Percentiles rank a stretch among this genome's conserved stretches.
phyloP scores from a whole-genome alignment of 2,329 filamentous ascomycete species.

The Stagonosporopsis cucurbitacearum region DNA sequence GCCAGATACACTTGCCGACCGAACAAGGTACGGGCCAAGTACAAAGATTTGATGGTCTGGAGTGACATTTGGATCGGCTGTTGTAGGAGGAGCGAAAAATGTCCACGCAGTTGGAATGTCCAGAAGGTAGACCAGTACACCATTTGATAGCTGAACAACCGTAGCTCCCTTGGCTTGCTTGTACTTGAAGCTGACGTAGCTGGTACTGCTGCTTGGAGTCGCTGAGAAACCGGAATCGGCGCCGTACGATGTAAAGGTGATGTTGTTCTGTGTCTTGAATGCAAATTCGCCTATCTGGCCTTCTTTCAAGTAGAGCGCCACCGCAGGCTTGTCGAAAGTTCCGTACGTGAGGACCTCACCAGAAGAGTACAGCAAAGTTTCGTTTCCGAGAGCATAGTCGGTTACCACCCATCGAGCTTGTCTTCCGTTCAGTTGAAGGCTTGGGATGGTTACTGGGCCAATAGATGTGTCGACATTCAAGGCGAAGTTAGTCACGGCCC shows the following conservation, averaged over 20 bases:
- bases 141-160: conserved; percentile 58
- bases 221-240: conserved; percentile 45
- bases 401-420: conserved; percentile 63
- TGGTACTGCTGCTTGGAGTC: conserved; percentile 24
- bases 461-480: conserved; percentile 57
- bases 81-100: conserved; percentile 62
- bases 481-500: conserved; percentile 54
- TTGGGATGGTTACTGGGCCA: conserved; percentile 53
- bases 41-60: conserved; percentile 54
- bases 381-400: conserved; percentile 58
- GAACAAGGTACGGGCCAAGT: conserved; percentile 38
- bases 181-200: conserved; percentile 51
- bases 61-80: conserved; percentile 53
- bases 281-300: conserved; percentile 60
- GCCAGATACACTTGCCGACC: conserved; percentile 50
- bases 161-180: conserved; percentile 57
- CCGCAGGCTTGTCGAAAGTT: conserved; percentile 54
- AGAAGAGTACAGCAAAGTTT: conserved; percentile 59
- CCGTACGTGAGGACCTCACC: conserved; percentile 60
- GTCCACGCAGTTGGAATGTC: conserved; percentile 62
- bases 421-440: conserved; percentile 58
- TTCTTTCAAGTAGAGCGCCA: conserved; percentile 58
- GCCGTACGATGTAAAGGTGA: conserved; percentile 54
- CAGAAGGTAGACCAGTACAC: conserved; percentile 59
- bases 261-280: conserved; percentile 51